Evolutionary conservation across 441 rosid genomes (phyloP).

Genomic region (Pelargonium hybrid): DNA sequence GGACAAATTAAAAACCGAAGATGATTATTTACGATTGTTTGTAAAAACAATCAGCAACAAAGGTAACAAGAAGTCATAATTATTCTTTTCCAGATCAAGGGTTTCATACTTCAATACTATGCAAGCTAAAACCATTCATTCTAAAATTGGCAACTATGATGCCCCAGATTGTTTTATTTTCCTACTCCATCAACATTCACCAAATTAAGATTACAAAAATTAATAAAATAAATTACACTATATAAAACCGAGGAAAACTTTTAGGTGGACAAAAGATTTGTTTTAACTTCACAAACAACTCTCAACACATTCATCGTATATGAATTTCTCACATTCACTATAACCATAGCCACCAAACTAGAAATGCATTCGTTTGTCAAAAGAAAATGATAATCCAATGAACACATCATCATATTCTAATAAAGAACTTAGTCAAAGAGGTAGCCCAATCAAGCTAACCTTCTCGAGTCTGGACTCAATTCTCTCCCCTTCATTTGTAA

Average conservation of each 20-base stretch:
- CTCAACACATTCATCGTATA: background rate
- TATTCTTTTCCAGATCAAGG: too few species aligned
- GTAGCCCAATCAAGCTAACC: conserved; percentile 29
- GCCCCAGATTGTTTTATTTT: background rate
- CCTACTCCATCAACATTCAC: background rate
- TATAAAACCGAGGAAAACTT: background rate
- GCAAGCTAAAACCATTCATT: background rate
- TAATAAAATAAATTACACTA: background rate
- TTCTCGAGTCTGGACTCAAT: conserved; percentile 69
- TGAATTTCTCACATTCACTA: background rate
- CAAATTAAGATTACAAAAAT: background rate
- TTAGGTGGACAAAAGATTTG: background rate
- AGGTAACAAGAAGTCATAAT: too few species aligned
- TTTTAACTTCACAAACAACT: background rate
- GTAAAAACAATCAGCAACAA: too few species aligned
- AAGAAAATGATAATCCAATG: too few species aligned
- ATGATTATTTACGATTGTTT: too few species aligned
- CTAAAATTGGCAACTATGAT: background rate
- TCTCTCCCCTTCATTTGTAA: conserved; percentile 68
- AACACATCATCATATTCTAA: background rate
- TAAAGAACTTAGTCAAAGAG: background rate
- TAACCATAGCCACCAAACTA: background rate
- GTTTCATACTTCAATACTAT: too few species aligned
- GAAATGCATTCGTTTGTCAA: background rate
- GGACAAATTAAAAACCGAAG: too few species aligned